These are phyloP conservation scores for Aschersonia sp. DNA, from an alignment of 2,329 filamentous ascomycete species.

Conservation along the genomic window DNA sequence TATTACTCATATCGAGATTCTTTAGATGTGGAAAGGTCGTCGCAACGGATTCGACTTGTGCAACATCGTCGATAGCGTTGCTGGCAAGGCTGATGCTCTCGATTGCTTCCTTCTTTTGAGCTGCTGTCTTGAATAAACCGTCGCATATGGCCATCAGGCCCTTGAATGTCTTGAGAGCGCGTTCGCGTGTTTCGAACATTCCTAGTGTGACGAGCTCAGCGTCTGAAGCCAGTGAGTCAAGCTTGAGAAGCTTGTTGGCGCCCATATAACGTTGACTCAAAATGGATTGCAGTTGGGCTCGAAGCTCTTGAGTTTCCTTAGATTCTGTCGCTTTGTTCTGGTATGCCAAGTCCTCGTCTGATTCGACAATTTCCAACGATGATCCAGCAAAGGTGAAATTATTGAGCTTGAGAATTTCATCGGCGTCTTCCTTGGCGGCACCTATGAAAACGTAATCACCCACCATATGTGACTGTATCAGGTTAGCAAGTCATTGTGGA, in stretches of 20 bases:
- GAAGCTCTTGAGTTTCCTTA: constrained; percentile 42
- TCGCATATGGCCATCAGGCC: constrained; percentile 83
- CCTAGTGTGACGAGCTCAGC: constrained; percentile 57
- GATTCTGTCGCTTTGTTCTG: constrained; percentile 29
- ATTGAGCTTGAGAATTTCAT: constrained; percentile 53
- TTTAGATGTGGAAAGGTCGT: constrained; percentile 72
- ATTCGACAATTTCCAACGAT: constrained; percentile 39
- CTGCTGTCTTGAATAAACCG: constrained; percentile 54
- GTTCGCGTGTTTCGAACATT: constrained; percentile 57
- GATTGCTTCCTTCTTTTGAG: constrained; percentile 65
- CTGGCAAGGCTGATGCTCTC: constrained; percentile 68
- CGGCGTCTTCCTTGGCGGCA: constrained; percentile 48
- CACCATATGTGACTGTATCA: constrained; percentile 52
- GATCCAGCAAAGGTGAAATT: constrained; percentile 54
- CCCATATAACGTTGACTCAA: constrained; percentile 62
- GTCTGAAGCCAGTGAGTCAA: constrained; percentile 66
- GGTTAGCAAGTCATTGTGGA: constrained; percentile 34
- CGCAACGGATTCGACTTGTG: constrained; percentile 59
- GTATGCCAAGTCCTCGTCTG: constrained; percentile 22
- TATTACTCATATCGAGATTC: constrained; percentile 79
- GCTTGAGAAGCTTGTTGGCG: constrained; percentile 61
- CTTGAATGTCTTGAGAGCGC: constrained; percentile 77
- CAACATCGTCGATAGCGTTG: constrained; percentile 64
- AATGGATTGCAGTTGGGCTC: constrained; percentile 54
- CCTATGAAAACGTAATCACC: constrained; percentile 57